Percentiles rank a stretch among this genome's conserved stretches.
These are phyloP conservation scores for Neurospora sp. DNA, from an alignment of 2,329 filamentous ascomycete species.

Conservation along the genomic window DNA sequence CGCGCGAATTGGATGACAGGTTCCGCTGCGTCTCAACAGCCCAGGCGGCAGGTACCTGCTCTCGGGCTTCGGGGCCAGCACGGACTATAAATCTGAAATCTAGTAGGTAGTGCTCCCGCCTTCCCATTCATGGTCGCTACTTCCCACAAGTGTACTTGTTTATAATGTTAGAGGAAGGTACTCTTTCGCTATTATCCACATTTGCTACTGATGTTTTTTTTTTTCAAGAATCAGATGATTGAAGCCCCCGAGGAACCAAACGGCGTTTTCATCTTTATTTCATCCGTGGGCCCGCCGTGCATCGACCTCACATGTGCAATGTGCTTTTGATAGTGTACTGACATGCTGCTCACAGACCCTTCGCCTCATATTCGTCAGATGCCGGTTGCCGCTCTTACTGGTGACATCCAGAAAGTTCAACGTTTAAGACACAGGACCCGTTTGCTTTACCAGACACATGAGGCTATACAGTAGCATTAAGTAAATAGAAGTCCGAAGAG, in stretches of 20 bases:
- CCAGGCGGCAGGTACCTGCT: not conserved
- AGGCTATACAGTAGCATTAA: not conserved
- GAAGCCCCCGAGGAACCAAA: not conserved
- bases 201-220: not conserved
- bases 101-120: not conserved
- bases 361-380: not conserved
- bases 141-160: not conserved
- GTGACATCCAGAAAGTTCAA: not conserved
- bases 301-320: not conserved
- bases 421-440: not conserved
- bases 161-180: not conserved
- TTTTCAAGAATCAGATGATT: not conserved
- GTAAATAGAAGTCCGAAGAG: not conserved
- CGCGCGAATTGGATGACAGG: conserved; percentile 12
- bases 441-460: not conserved
- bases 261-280: not conserved
- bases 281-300: not conserved
- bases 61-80: not conserved
- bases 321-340: not conserved
- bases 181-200: not conserved
- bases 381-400: not conserved
- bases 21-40: not conserved
- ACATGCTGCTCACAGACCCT: not conserved
- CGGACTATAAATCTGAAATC: not conserved
- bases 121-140: not conserved